Evolutionary conservation across 2,329 filamentous ascomycete species (phyloP), one percentile per base, ranked within the genome.

Genomic region (Cladosporium cucumerinum): DNA sequence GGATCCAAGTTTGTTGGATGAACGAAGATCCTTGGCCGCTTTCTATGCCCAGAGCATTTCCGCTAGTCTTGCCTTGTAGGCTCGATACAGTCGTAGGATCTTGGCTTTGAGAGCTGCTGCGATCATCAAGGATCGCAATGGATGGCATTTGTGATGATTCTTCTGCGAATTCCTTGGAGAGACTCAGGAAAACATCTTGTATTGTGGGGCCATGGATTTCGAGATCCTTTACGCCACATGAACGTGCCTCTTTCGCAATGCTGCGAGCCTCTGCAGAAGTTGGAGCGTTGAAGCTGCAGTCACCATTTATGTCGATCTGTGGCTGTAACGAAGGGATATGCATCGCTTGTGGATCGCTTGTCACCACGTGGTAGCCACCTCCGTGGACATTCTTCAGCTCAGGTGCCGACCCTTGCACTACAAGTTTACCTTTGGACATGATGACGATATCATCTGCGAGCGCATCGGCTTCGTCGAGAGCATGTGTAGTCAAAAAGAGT

Each of bases 401-500:
- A 10, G 92, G 91, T 1, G 91, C 92, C 2, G 92, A 92, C 2
- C 93, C 93, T 71, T 92, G 83, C 0, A 90, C 92, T 66, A 91
- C 89, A 1, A 97, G 82, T 1, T 86, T 87, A 21, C 93, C 93
- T 73, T 92, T 93, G 5, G 91, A 94, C 18, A 97, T 80, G 63
- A 97, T 90, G 2, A 89, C 91, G 68, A 97, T 94, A 67, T 93
- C 88, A 73, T 97, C 93, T 0, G 92, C 89, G 1, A 97, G 83
- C 1, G 96, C 82, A 73, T 96, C 93, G 0, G 92, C 93, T 77
- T 97, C 93, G 72, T 97, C 93, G 12, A 97, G 82, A 75, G 96
- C 96, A 75, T 97, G 93, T 0, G 93, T 97, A 0, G 93, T 97
- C 63, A 96, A 78, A 39, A 97, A 86, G 67, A 96, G 89, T 0